A percentile compares a stretch with the other conserved stretches of the same genome.
Conservation (phyloP, 371 early-diverging fungal species). For the Syncephalastrum sp. region DNA sequence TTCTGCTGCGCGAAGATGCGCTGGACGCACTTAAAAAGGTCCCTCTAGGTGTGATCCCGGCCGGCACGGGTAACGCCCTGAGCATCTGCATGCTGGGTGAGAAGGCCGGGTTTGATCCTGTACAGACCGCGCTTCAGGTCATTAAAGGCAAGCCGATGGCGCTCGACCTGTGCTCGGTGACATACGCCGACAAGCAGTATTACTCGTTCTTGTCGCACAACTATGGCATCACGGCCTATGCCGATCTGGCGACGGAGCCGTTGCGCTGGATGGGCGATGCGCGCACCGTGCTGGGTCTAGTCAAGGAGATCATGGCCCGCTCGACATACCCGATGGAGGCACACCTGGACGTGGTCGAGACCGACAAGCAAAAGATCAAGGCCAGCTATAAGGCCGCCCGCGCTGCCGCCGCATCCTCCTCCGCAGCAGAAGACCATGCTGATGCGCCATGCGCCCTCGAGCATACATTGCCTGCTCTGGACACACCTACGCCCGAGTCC, state of each 20-base stretch:
- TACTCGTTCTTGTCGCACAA: constrained; percentile 64
- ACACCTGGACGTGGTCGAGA: constrained; percentile 48
- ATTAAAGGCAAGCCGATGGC: constrained; percentile 56
- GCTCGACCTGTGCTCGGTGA: constrained; percentile 61
- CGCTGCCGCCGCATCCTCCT: not conserved
- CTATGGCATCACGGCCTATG: constrained; percentile 65
- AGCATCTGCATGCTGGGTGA: constrained; percentile 58
- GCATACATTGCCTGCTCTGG: constrained; percentile 36
- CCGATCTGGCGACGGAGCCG: constrained; percentile 62
- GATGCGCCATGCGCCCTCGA: constrained; percentile 8
- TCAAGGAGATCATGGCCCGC: constrained; percentile 50
- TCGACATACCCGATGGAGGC: constrained; percentile 45
- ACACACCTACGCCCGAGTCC: constrained; percentile 42
- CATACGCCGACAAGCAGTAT: constrained; percentile 47
- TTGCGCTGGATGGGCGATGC: constrained; percentile 68
- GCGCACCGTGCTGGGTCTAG: constrained; percentile 46
- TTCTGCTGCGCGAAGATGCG: constrained; percentile 67
- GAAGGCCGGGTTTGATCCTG: constrained; percentile 46
- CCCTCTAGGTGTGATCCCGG: constrained; percentile 67
- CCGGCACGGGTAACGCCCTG: constrained; percentile 62
- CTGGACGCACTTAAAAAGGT: constrained; percentile 47
- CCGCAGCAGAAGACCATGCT: constrained; percentile 1
- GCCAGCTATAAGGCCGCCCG: constrained; percentile 16
- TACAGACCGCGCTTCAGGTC: constrained; percentile 50
- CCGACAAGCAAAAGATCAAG: constrained; percentile 43